Evolutionary conservation across 2,329 filamentous ascomycete species (phyloP).

Genomic region (Salinomyces thailandicus): DNA sequence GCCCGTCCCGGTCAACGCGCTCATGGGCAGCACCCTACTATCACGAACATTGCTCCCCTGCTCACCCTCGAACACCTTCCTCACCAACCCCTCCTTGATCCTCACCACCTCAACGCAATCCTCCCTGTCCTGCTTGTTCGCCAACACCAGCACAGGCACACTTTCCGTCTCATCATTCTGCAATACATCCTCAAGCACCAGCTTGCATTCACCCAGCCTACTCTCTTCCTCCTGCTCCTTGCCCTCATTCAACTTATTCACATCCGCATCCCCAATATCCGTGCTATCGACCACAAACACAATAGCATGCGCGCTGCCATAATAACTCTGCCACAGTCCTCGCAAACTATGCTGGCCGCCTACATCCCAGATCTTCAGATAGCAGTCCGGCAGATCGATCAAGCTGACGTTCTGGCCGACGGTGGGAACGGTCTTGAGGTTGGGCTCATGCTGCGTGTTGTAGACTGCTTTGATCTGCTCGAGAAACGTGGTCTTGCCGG

Average conservation of each 20-base stretch:
- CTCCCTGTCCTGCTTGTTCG: conserved; percentile 96
- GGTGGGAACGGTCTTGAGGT: conserved; percentile 80
- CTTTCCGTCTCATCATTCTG: conserved; percentile 80
- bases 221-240: conserved; percentile 30
- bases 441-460: conserved; percentile 55
- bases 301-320: conserved; percentile 85
- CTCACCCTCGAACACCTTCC: conserved; percentile 91
- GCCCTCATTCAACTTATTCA: conserved; percentile 40
- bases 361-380: conserved; percentile 97
- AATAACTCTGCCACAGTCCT: conserved; percentile 92
- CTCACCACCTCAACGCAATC: conserved; percentile 95
- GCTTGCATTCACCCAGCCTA: conserved; percentile 74
- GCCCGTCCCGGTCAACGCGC: conserved; percentile 72
- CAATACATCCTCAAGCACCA: conserved; percentile 83
- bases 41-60: conserved; percentile 79
- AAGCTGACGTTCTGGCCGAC: conserved; percentile 95
- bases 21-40: conserved; percentile 81
- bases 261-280: conserved; percentile 75
- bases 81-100: conserved; percentile 92
- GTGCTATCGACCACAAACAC: conserved; percentile 96
- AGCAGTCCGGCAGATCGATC: conserved; percentile 84
- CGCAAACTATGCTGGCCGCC: conserved; percentile 85
- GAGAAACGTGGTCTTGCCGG: conserved; percentile 95
- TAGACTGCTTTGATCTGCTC: conserved; percentile 91
- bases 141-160: conserved; percentile 81